Base-by-base conservation (phyloP, 2,329 filamentous ascomycete genomes). In the Canariomyces notabilis region DNA sequence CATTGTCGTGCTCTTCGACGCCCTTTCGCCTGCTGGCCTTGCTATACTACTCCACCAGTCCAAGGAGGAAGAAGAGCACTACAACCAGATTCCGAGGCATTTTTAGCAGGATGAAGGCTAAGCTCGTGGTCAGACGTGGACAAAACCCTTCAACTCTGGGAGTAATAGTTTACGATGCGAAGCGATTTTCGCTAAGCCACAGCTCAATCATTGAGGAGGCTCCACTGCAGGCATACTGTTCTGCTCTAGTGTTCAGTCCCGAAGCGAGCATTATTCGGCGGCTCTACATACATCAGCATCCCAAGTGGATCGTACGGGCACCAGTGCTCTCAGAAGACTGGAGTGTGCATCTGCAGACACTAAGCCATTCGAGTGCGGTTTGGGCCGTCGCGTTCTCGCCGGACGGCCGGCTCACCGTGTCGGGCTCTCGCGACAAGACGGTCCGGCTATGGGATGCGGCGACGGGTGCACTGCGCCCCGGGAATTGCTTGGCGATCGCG, bases 221-320 rank as follows among this genome's bases (percentile, higher is more conserved):
- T 44, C 42, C 42, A 20, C 42, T 37, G 21, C 35, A 44, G 35
- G 22, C 19, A 38, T 44, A 38, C 35, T 44, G 35, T 18, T 44
- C 34, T 38, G 42, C 42, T 32, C 23, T 44, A 7, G 42, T 44
- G 14, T 44, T 44, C 21, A 44, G 42, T 38, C 34, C 42, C 35
- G n/a, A 44, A 44, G 42, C 42, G 42, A 44, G 42, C n/a, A 44
- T 44, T 44, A 44, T 38, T 44, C 42, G 35, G 34, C 42, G 19
- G 34, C 34, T 44, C 9, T 44, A 44, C 35, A 37, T 44, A n/a
- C 18, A 19, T 6, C 23, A 38, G 11, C 42, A 37, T n/a, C 35
- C 42, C 5, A 16, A 22, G 42, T 44, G 35, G 42, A 38, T 38
- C 12, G 23, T 44, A 21, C 42, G 26, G 3, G 42, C 35, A 44